These are phyloP conservation scores for Vachellia collinsii DNA, from an alignment of 306 rosid species.

Conservation along the genomic window DNA sequence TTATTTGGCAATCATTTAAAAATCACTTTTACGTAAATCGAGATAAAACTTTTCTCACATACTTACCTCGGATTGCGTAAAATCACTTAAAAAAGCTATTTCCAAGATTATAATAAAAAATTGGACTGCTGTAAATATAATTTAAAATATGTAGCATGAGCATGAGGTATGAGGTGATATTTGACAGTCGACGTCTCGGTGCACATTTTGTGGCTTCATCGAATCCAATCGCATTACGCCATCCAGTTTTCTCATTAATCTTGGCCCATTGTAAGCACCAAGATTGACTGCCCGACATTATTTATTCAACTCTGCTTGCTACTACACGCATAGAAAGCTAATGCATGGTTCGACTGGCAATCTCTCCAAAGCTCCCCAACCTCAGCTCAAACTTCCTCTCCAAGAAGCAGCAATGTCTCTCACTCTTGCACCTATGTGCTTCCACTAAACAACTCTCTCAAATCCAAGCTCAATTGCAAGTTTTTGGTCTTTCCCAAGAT, in stretches of 20 bases:
- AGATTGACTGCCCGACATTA: background rate
- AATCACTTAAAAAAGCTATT: too few species aligned
- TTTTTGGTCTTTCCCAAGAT: constrained; percentile 60
- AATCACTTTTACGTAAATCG: too few species aligned
- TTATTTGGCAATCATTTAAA: too few species aligned
- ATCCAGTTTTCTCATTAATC: background rate
- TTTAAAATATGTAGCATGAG: too few species aligned
- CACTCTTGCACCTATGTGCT: constrained; percentile 51
- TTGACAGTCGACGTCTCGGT: background rate
- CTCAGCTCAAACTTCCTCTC: constrained; percentile 37
- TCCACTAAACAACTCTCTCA: constrained; percentile 61
- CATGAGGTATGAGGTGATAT: background rate
- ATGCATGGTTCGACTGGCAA: constrained; percentile 55
- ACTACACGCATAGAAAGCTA: too few species aligned
- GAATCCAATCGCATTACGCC: background rate
- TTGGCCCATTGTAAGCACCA: background rate
- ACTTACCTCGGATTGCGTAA: too few species aligned
- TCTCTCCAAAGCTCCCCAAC: background rate
- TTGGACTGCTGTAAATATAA: too few species aligned
- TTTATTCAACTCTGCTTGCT: background rate
- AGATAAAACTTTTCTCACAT: too few species aligned
- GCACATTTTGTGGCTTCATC: background rate
- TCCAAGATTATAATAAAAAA: too few species aligned
- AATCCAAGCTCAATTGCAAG: constrained; percentile 67
- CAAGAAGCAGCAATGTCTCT: constrained; percentile 57